Evolutionary conservation across 495 filamentous ascomycete genomes (phyloP), one percentile per base, ranked within the genome.

Genomic region (Hypomontagnella monticulosa): DNA sequence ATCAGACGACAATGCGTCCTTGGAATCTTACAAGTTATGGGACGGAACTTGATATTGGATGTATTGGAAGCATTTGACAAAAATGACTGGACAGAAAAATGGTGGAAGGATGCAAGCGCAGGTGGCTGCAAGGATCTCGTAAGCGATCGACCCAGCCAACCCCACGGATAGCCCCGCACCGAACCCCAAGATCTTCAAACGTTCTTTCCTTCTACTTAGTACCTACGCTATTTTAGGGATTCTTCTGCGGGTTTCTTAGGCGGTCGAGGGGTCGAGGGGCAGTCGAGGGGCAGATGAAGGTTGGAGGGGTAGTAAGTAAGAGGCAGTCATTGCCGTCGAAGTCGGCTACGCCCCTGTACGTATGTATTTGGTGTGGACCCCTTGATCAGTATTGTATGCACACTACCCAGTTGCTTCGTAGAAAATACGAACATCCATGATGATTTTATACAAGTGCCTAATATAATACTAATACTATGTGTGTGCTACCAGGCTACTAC

Each of bases 161-260:
- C 60, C 66, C 66, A 69, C 66, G 66, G 66, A 69, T 69, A 69
- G 66, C 66, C 66, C 66, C 66, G 66, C 66, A 69, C 56, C 40
- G 23, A 69, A 69, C 60, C 50, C 66, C 66, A 69, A 69, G 66
- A 69, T 69, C 66, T 69, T 69, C 66, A 69, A 57, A 57, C 43
- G 49, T 64, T 67, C 56, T 63, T 46, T 61, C 60, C 46, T 54
- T 54, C 41, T 49, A 44, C 48, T 19, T 47, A 23, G n/a, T 18
- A 41, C 33, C 23, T 18, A 42, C 37, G 40, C 61, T 57, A 61
- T 60, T 68, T 50, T 63, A 46, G 57, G 32, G 52, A 57, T 57
- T 51, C 9, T 32, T 6, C 46, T 42, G 19, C 34, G 52, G 23
- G 38, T 49, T 56, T 57, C 37, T 43, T 44, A 43, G 30, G 40